Conservation (phyloP, 73 alveolate genomes). For the Effrenium voratum region DNA sequence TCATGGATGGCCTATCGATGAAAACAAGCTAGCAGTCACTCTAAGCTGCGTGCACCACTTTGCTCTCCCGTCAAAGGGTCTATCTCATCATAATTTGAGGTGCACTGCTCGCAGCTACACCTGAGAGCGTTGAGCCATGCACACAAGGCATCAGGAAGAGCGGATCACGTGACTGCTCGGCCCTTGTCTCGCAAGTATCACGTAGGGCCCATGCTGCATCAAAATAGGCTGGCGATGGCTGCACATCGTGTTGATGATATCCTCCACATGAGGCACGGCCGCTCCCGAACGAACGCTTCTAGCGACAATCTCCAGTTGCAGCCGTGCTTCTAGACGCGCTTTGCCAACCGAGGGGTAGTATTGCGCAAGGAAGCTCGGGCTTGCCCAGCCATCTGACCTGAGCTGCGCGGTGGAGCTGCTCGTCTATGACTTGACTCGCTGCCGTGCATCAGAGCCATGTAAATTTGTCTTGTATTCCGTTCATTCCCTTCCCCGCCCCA, state of each 20-base stretch:
- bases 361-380: slow-evolving; percentile 71
- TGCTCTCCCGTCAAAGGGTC: slow-evolving; percentile 60
- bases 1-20: background rate
- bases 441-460: too few species aligned
- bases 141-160: too few species aligned
- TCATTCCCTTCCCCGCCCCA: too few species aligned
- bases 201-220: slow-evolving; percentile 66
- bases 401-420: background rate
- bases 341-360: slow-evolving; percentile 65
- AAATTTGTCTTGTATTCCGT: too few species aligned
- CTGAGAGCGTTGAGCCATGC: too few species aligned
- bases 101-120: slow-evolving; percentile 44
- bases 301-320: background rate
- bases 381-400: slow-evolving; percentile 86
- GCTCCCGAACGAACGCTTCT: background rate
- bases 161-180: background rate
- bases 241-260: slow-evolving; percentile 82
- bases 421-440: too few species aligned
- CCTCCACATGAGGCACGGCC: too few species aligned
- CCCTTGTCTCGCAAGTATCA: background rate
- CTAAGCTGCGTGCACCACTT: slow-evolving; percentile 54
- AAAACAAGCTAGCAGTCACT: background rate
- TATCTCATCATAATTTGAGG: slow-evolving; percentile 45
- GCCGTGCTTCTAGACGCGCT: slow-evolving; percentile 62
- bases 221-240: slow-evolving; percentile 92